A percentile compares a stretch with the other conserved stretches of the same genome.
Conservation (phyloP, 495 filamentous ascomycete genomes). For the Geoglossum glabrum region DNA sequence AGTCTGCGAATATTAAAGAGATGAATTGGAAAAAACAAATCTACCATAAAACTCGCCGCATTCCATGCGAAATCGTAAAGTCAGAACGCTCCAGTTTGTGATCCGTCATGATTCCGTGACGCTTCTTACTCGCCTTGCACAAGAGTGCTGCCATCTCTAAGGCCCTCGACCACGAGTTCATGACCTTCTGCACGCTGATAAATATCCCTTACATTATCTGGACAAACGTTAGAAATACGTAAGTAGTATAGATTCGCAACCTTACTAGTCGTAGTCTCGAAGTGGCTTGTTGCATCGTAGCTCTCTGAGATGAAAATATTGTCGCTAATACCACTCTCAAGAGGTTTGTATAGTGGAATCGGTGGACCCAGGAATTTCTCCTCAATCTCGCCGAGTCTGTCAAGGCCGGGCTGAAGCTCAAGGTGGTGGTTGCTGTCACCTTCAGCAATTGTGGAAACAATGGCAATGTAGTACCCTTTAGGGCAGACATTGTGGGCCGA, state of each 20-base stretch:
- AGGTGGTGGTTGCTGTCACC: conserved; percentile 78
- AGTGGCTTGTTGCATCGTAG: conserved; percentile 94
- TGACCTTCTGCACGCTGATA: conserved; percentile 74
- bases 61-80: background rate
- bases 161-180: conserved; percentile 46
- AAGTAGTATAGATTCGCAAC: background rate
- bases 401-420: conserved; percentile 83
- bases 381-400: conserved; percentile 81
- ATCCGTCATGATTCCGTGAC: background rate
- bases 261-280: conserved; percentile 70
- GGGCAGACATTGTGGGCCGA: conserved; percentile 96
- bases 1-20: background rate
- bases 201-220: conserved; percentile 86
- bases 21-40: background rate
- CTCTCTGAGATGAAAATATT: conserved; percentile 96
- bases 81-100: background rate
- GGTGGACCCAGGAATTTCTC: conserved; percentile 92
- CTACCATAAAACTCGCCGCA: background rate
- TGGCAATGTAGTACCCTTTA: conserved; percentile 97
- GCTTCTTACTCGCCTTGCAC: conserved; percentile 17
- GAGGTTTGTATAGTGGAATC: conserved; percentile 82
- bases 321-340: conserved; percentile 69
- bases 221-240: conserved; percentile 11
- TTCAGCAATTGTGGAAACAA: conserved; percentile 94
- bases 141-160: conserved; percentile 23